Conservation (phyloP, 495 filamentous ascomycete species). For the Talaromyces stipitatus region DNA sequence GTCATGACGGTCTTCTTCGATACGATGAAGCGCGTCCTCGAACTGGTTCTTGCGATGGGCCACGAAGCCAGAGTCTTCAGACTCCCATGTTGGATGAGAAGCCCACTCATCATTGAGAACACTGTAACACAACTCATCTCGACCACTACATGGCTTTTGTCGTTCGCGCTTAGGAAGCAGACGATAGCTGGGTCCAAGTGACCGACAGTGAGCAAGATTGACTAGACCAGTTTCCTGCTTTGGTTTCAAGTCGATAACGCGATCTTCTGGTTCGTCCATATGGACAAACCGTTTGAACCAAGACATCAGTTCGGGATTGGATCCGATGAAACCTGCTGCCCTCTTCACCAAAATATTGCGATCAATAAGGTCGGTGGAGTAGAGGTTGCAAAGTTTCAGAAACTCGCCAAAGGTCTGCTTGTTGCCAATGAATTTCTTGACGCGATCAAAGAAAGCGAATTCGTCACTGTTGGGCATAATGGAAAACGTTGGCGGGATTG, state of each 20-base stretch:
- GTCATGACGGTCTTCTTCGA: conserved; percentile 97
- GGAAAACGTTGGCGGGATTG: conserved; percentile 60
- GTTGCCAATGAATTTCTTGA: conserved; percentile 93
- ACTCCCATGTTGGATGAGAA: conserved; percentile 97
- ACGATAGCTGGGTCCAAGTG: conserved; percentile 88
- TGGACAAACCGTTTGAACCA: conserved; percentile 77
- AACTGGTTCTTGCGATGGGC: conserved; percentile 93
- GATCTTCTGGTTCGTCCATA: conserved; percentile 59
- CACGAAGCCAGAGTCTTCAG: conserved; percentile 96
- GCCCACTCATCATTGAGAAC: conserved; percentile 98
- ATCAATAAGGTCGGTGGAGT: conserved; percentile 82
- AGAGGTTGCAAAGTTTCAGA: conserved; percentile 90
- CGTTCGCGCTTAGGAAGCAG: conserved; percentile 83
- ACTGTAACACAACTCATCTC: conserved; percentile 83
- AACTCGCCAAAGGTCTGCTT: conserved; percentile 90
- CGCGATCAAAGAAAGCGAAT: conserved; percentile 87
- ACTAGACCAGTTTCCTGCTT: conserved; percentile 66
- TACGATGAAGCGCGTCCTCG: conserved; percentile 88
- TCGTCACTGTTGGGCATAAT: conserved; percentile 64
- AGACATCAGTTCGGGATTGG: conserved; percentile 76
- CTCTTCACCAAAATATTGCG: conserved; percentile 72
- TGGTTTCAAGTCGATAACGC: conserved; percentile 70
- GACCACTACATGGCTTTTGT: conserved; percentile 79
- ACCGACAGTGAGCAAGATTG: conserved; percentile 86
- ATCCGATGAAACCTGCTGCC: conserved; percentile 77